Base-by-base conservation (phyloP, 2,329 filamentous ascomycete species). In the Diaporthe sp. region DNA sequence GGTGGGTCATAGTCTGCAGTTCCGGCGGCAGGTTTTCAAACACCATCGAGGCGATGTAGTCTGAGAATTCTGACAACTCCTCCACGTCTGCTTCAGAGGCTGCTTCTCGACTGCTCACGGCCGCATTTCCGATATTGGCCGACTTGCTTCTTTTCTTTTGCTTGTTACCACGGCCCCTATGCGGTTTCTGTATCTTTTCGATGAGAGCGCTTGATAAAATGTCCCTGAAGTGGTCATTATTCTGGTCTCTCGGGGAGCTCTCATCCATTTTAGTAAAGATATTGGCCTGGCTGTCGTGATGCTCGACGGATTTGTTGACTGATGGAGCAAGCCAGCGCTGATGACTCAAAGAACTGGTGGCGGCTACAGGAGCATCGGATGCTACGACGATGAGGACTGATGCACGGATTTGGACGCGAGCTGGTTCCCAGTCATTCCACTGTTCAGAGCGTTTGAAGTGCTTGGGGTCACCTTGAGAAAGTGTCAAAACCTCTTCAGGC, bases 1-100 rank as follows among this genome's bases (percentile, higher is more conserved):
- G 83, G 83, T 95, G 91, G 37, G 91, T 89, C 3, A 96, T 85
- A 2, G 86, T 87, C 78, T 91, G 89, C 0, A 97, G 86, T 25
- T 89, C 86, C 0, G 81, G 31, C 0, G 94, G 94, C 1, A 97
- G 88, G 49, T 85, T 87, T 7, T 87, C 84, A 83, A 96, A 97
- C 72, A 93, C 90, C 81, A 94, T 90, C 65, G 86, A 84, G 34
- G 94, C 92, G 42, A 97, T 89, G 83, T 96, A 97, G 86, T 96
- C 92, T 72, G 94, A 92, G 83, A 97, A 97, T 1, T 97, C 95
- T 37, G 91, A 90, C 31, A 97, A 85, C 73, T 96, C 94, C 79
- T 93, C 92, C 7, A 90, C 90, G 78, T 90, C 75, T 55, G 71
- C 81, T 20, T 76, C 65, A 8, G 71, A 5, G 13, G 4, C 4